Percentiles rank a stretch among this genome's conserved stretches.
Conservation (phyloP, 805 yeast genomes). For the Yamadazyma olivae region DNA sequence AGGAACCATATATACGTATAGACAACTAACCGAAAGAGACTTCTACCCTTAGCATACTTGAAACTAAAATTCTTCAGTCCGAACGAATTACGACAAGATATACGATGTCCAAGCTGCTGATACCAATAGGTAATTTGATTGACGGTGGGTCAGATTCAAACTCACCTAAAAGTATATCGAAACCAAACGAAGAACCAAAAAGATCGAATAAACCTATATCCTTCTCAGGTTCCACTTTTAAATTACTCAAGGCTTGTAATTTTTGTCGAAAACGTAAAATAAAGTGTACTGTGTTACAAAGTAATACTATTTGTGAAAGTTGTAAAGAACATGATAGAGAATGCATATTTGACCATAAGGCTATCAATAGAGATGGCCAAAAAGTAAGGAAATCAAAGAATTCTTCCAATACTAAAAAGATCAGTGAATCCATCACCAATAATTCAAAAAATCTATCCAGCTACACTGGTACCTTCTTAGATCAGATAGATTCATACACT, state of each 20-base stretch:
- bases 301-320: conserved; percentile 13
- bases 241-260: conserved; percentile 19
- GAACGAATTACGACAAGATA: no score
- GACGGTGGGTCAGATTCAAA: no score
- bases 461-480: conserved; percentile 15
- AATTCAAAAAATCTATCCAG: conserved; percentile 8
- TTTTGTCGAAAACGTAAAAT: conserved; percentile 18
- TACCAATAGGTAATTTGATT: no score
- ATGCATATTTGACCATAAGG: conserved; percentile 18
- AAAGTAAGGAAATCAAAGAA: conserved; percentile 1
- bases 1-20: no score
- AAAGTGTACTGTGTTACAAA: conserved; percentile 12
- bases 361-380: conserved; percentile 3
- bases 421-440: conserved; percentile 3
- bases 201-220: not conserved
- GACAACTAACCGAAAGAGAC: no score
- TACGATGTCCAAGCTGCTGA: no score
- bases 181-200: no score
- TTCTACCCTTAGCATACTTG: no score
- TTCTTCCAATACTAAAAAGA: not conserved
- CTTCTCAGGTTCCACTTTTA: conserved; percentile 12
- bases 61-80: no score
- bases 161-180: no score
- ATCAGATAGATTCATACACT: conserved; percentile 10
- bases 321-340: conserved; percentile 14